Evolutionary conservation across 2,329 filamentous ascomycete genomes (phyloP), one percentile per base, ranked within the genome.

Genomic region (Phialophora tarda): DNA sequence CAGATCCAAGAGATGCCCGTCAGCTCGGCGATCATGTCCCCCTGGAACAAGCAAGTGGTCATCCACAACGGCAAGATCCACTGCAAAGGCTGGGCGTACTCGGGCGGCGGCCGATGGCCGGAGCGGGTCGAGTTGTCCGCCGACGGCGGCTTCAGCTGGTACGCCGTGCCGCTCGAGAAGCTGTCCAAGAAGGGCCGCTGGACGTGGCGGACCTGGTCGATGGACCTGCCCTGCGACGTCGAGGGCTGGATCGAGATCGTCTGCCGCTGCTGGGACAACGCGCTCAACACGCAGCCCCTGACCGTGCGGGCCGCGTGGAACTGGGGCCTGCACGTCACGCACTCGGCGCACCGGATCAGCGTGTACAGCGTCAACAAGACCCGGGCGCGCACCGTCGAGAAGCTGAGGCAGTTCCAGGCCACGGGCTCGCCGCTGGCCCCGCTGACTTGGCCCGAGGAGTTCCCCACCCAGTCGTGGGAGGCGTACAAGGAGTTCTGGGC

Each of bases 1-100:
- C 85, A 84, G 67, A 91, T 89, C 71, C 89, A 91, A 72, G 88
- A 90, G 47, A 91, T 91, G 88, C 89, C 89, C 0, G 88, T 91
- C 3, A 85, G 83, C 54, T 85, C 82, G 8, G 88, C 88, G 21
- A 89, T 90, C 71, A 90, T 90, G 85, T 80, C 83, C 0, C 88
- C 88, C 0, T 79, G 81, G 77, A 83, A 83, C 21, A 87, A 87
- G 71, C 82, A 88, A 17, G 82, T 85, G 3, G 81, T 88, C 44
- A 77, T 88, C 0, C 87, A 89, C 71, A 80, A 85, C n/a, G 86
- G 87, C 12, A 79, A 77, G 50, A 87, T 89, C 62, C 87, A 90
- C 71, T 78, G 85, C 66, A 83, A 82, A 58, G 85, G 85, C 7
- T 87, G 85, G 85, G 85, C 84, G 0, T 87, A 87, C 64, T 85